phyloP scores from a whole-genome alignment of 345 rosid genomes.

The Ceriops decandra region DNA sequence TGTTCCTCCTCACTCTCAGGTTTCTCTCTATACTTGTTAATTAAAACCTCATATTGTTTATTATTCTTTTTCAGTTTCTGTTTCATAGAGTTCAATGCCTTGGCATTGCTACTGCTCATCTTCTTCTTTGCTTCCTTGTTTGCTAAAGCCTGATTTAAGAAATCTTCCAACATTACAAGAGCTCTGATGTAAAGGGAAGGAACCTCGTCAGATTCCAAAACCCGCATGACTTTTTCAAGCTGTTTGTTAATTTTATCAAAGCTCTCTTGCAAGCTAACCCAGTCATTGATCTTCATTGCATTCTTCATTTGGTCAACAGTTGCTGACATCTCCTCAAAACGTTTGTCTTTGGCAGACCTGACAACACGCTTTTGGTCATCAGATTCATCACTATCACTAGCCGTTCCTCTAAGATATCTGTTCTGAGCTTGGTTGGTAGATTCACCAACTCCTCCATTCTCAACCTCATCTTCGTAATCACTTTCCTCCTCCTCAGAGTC shows the following conservation, averaged over 20 bases:
- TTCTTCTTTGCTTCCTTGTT: constrained; percentile 95
- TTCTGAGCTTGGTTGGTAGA: constrained; percentile 25
- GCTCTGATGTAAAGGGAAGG: constrained; percentile 70
- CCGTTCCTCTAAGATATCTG: constrained; percentile 51
- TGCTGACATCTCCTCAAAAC: constrained; percentile 73
- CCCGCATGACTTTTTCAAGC: constrained; percentile 90
- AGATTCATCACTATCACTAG: constrained; percentile 67
- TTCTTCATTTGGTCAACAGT: constrained; percentile 87
- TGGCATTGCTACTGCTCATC: constrained; percentile 94
- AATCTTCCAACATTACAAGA: constrained; percentile 88
- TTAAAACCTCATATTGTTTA: constrained; percentile 74
- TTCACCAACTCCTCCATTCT: constrained; percentile 33
- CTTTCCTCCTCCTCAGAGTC: constrained; percentile 62
- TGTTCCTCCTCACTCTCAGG: constrained; percentile 72
- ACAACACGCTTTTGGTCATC: constrained; percentile 69
- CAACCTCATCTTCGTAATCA: constrained; percentile 48
- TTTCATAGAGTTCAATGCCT: constrained; percentile 92
- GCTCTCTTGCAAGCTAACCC: constrained; percentile 82
- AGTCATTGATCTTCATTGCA: constrained; percentile 92
- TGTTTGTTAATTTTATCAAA: constrained; percentile 93
- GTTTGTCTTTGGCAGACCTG: constrained; percentile 82
- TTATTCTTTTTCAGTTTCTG: constrained; percentile 91
- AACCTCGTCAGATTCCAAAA: constrained; percentile 65
- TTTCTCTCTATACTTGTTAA: constrained; percentile 60
- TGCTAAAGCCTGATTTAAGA: constrained; percentile 69